Evolutionary conservation across 2,329 filamentous ascomycete genomes (phyloP).

Genomic region (Beauveria brongniartii): DNA sequence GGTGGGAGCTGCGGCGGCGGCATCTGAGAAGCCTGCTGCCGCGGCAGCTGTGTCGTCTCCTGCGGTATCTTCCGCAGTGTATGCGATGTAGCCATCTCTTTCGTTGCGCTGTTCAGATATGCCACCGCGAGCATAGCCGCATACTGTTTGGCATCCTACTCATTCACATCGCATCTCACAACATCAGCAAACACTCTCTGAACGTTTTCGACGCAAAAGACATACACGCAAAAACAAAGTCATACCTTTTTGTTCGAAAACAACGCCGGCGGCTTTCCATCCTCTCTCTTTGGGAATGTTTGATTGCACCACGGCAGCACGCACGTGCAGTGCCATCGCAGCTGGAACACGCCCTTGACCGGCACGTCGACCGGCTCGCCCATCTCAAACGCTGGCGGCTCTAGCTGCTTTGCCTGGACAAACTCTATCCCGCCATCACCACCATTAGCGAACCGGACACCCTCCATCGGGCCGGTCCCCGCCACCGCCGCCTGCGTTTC

Average conservation of each 20-base stretch:
- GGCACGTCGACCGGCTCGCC: slow-evolving; percentile 15
- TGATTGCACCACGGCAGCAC: slow-evolving; percentile 15
- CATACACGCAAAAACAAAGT: no score
- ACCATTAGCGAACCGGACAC: neutral
- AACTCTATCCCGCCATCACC: slow-evolving; percentile 11
- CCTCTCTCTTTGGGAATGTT: slow-evolving; percentile 16
- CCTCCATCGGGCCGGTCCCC: neutral
- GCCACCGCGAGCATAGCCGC: slow-evolving; percentile 40
- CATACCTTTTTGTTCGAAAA: slow-evolving; percentile 40
- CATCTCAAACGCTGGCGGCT: slow-evolving; percentile 13
- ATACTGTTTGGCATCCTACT: slow-evolving; percentile 40
- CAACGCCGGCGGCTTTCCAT: slow-evolving; percentile 21
- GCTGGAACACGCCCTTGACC: slow-evolving; percentile 16
- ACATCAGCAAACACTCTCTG: neutral
- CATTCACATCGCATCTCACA: neutral
- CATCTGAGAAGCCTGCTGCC: neutral
- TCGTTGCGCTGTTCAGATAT: slow-evolving; percentile 25
- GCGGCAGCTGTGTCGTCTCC: neutral
- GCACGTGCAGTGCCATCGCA: slow-evolving; percentile 20
- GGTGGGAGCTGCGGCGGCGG: neutral
- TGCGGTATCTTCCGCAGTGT: slow-evolving; percentile 1
- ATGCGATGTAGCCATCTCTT: neutral
- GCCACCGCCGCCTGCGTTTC: no score
- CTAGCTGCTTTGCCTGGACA: slow-evolving; percentile 12
- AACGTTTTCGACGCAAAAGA: neutral